Base-by-base conservation (phyloP, 164 flowering plant genomes). In the Stephania yunnanensis region DNA sequence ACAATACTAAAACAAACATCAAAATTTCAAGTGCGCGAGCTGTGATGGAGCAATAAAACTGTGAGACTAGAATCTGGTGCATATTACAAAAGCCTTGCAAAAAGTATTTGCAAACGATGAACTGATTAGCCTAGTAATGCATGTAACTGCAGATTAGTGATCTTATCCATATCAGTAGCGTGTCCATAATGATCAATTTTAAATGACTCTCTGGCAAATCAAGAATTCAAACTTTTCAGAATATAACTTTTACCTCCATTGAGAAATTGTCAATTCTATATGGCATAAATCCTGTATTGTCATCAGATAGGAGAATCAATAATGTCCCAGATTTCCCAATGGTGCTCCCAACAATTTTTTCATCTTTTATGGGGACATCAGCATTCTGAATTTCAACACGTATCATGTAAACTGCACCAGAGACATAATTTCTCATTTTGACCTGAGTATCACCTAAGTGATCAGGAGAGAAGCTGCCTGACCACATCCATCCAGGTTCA, bases 401-500 rank as follows among this genome's bases (percentile, higher is more conserved):
- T 73, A 92, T 80, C 86, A 90, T 90, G 50, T 80, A 83, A 63
- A 82, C 75, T 66, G 87, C 84, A 76, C 92, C 87, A 74, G 88
- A 82, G 30, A 85, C 85, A 84, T 88, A 87, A 85, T 95, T 91
- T 66, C 89, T 80, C 89, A 92, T 83, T 86, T 95, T 95, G 50
- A 95, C 85, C 83, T 87, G 99, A 55, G 95, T 88, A 81, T 95
- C 99, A 80, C 98, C 99, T 12, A 93, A 85, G 78, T 87, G 92
- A 81, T 95, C 94, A 55, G 99, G 97, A 75, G 81, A 82, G 84
- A 95, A 95, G 85, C 97, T 79, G 68, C 99, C 99, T n/a, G 99
- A 95, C 99, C 99, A 95, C 76, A 90, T 87, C 95, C 97, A 95
- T 71, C 97, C 98, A 73, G 97, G 95, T 84, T 88, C 97, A 78